Base-by-base conservation (phyloP, 148 eudicot species). In the Silene conica region DNA sequence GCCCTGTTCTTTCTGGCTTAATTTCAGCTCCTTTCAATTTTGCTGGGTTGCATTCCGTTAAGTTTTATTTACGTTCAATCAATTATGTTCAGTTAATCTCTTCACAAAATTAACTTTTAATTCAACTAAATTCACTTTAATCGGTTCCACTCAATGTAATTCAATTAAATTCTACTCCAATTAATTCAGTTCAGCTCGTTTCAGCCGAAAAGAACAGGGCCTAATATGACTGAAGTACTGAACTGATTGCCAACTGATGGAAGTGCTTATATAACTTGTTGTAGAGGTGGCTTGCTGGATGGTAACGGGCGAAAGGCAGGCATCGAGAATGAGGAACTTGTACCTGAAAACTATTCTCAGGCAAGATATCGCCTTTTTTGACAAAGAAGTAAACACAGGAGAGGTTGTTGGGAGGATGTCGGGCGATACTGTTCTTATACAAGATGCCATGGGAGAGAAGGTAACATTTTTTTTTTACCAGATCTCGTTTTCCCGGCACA, bases 361-460 rank as follows among this genome's bases (percentile, higher is more conserved):
- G 65, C 96, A 90, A 84, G 96, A 90, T 73, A 70, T 90, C 41
- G 77, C 87, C 6, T 90, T 90, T 83, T 90, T 88, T 70, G 96
- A 90, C 79, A 87, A 78, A 75, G 96, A 90, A 82, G 84, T 89
- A 10, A 88, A 83, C 67, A 86, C 96, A 1, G 96, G 96, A 74
- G 96, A 90, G 83, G 90, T 90, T 43, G 76, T 90, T 2, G 90
- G 90, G 22, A 86, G 96, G 75, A 90, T 88, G 90, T 90, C 96
- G 0, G 92, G 96, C 34, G 92, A 90, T 73, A 88, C 96, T 21
- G 89, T 88, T 34, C 88, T 88, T 25, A 88, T 90, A 70, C 92
- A 87, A 81, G 90, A 90, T 43, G 96, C 96, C 43, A 85, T 87
- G 84, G 96, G 96, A 0, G 96, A 90, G 81, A 90, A 88, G 96